A percentile compares a stretch with the other conserved stretches of the same genome.
phyloP scores from a whole-genome alignment of 139 green algal species.

The Micromonas pusilla region DNA sequence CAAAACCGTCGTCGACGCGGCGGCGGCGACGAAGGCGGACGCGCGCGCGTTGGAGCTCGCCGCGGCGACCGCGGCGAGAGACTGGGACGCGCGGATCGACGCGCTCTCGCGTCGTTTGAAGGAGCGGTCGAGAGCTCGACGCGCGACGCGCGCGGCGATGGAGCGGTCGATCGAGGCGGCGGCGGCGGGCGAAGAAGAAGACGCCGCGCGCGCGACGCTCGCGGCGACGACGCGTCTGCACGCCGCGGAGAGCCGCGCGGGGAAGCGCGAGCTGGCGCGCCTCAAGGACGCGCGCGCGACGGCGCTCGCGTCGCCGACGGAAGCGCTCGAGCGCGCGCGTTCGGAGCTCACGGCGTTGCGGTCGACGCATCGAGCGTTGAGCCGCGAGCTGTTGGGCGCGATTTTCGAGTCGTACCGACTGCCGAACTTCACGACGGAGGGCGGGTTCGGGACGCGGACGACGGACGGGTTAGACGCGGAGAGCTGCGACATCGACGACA shows the following conservation, averaged over 20 bases:
- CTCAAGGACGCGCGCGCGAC: background rate
- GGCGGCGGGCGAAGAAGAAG: background rate
- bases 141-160: too few relatives aligned
- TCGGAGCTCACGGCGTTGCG: background rate
- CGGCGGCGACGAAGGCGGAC: background rate
- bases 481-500: too few relatives aligned
- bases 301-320: background rate
- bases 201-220: background rate
- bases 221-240: background rate
- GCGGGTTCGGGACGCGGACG: too few relatives aligned
- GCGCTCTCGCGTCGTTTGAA: too few relatives aligned
- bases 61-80: background rate
- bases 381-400: background rate
- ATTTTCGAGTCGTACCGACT: conserved; percentile 14
- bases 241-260: background rate
- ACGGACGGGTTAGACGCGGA: too few relatives aligned
- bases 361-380: background rate
- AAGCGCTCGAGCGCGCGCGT: background rate
- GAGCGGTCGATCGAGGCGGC: too few relatives aligned
- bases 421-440: background rate
- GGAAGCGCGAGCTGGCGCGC: background rate
- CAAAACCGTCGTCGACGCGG: background rate
- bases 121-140: too few relatives aligned
- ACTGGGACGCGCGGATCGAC: too few relatives aligned
- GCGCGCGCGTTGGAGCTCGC: background rate